Conservation (phyloP, 352 stramenopile genomes). For the Phytopythium boreale region DNA sequence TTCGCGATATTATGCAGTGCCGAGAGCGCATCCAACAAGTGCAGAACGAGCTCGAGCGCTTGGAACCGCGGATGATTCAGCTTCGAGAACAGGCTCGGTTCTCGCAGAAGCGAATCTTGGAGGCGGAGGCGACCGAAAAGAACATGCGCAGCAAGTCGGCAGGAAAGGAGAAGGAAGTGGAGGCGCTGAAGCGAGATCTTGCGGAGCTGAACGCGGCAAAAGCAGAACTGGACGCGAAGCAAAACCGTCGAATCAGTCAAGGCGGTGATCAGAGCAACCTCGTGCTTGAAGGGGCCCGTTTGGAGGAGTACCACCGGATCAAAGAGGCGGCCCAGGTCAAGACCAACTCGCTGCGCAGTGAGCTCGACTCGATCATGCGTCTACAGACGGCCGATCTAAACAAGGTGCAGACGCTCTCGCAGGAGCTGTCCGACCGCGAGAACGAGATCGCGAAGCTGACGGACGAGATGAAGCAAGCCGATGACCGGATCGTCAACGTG, state of each 20-base stretch:
- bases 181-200: constrained; percentile 71
- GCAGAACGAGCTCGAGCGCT: constrained; percentile 84
- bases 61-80: constrained; percentile 69
- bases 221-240: constrained; percentile 45
- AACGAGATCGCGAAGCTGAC: constrained; percentile 62
- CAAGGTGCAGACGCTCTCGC: constrained; percentile 65
- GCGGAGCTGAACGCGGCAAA: constrained; percentile 60
- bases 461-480: constrained; percentile 56
- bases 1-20: constrained; percentile 61
- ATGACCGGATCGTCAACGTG: constrained; percentile 66
- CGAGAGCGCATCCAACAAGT: constrained; percentile 71
- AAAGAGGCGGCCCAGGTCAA: constrained; percentile 70
- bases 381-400: constrained; percentile 67
- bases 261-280: constrained; percentile 41
- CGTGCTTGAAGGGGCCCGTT: constrained; percentile 53
- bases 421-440: constrained; percentile 69
- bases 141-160: constrained; percentile 72
- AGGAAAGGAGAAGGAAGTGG: constrained; percentile 85
- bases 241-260: constrained; percentile 27
- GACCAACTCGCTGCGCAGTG: constrained; percentile 64
- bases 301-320: constrained; percentile 85
- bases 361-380: constrained; percentile 67
- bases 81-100: constrained; percentile 91
- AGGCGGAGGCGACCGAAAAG: constrained; percentile 44
- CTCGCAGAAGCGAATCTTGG: constrained; percentile 58